A percentile compares a stretch with the other conserved stretches of the same genome.
These are phyloP conservation scores for Usnea hakonensis DNA, from an alignment of 495 filamentous ascomycete genomes.

Conservation along the genomic window DNA sequence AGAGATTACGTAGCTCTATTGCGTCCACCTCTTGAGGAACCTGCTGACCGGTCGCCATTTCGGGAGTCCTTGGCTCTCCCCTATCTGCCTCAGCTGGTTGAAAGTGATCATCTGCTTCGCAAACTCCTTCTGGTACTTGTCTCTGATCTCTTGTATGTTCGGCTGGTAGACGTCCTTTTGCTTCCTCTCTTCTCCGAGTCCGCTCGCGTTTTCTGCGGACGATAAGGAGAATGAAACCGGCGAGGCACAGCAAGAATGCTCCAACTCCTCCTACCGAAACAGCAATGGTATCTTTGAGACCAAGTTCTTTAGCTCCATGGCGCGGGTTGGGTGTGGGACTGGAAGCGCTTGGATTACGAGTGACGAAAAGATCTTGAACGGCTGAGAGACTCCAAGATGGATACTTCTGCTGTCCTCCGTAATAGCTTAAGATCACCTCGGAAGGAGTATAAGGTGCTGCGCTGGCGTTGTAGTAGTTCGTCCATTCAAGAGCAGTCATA, in stretches of 20 bases:
- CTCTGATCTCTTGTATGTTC: not conserved
- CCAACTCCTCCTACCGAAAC: not conserved
- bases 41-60: not conserved
- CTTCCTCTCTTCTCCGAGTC: too few species aligned
- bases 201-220: not conserved
- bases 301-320: too few species aligned
- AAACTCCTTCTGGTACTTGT: not conserved
- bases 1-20: not conserved
- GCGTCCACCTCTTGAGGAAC: not conserved
- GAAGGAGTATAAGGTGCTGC: conserved; percentile 1
- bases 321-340: too few species aligned
- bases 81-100: not conserved
- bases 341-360: too few species aligned
- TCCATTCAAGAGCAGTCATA: conserved; percentile 5
- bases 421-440: not conserved
- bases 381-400: too few species aligned
- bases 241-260: not conserved
- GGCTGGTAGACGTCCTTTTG: too few species aligned
- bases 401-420: not conserved
- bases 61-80: not conserved
- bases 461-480: conserved; percentile 5
- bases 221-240: not conserved
- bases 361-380: too few species aligned
- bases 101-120: not conserved
- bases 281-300: too few species aligned